Conservation (phyloP, 768 basidiomycete species). For the Tulasnella sp. region DNA sequence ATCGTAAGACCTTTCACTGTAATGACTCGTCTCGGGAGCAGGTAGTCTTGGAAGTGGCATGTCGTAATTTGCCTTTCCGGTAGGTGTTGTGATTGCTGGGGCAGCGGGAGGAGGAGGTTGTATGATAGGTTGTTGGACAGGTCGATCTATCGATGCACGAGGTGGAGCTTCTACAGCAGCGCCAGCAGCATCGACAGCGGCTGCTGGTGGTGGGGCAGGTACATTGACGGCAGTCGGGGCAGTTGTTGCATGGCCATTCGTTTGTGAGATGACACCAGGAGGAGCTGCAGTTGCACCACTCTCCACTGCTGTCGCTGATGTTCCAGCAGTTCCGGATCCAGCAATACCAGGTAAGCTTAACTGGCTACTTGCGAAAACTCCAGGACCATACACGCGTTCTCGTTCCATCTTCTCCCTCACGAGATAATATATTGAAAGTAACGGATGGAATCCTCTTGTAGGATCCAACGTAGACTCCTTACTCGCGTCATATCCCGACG, state of each 20-base stretch:
- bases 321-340: constrained; percentile 17
- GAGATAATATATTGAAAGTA: constrained; percentile 93
- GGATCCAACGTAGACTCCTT: constrained; percentile 50
- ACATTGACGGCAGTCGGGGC: not conserved
- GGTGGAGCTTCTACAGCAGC: constrained; percentile 16
- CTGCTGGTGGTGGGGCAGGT: constrained; percentile 21
- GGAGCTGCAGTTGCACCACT: constrained; percentile 15
- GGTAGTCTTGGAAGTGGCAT: constrained; percentile 75
- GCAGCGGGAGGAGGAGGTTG: constrained; percentile 13
- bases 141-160: not conserved
- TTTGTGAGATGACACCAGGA: not conserved
- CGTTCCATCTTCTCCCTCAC: constrained; percentile 92
- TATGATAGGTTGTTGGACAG: constrained; percentile 7
- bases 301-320: not conserved
- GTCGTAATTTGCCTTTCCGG: constrained; percentile 51
- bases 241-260: not conserved
- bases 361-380: constrained; percentile 88
- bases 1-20: constrained; percentile 72
- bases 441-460: constrained; percentile 83
- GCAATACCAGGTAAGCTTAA: constrained; percentile 31
- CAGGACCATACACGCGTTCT: constrained; percentile 85
- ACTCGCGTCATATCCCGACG: too few species aligned
- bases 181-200: constrained; percentile 1
- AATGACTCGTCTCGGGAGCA: constrained; percentile 68
- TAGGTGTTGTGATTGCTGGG: not conserved